Evolutionary conservation across 257 asterid genomes (phyloP).

Genomic region (Thymus quinquecostatus): DNA sequence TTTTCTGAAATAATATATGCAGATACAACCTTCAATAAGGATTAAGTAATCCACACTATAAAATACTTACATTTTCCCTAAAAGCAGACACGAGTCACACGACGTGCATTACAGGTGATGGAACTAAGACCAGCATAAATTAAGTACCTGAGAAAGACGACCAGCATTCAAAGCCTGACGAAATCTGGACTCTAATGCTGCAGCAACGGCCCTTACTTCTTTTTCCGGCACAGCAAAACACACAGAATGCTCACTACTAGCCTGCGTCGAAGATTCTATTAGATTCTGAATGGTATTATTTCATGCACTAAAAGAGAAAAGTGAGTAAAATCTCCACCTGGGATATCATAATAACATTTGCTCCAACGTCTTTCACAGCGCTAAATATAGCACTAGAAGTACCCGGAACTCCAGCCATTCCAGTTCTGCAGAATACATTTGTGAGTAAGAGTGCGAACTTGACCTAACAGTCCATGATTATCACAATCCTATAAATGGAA

Average conservation of each 20-base stretch:
- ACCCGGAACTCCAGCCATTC: constrained; percentile 99
- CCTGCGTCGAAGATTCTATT: constrained; percentile 54
- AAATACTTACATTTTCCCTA: background rate
- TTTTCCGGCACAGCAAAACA: constrained; percentile 99
- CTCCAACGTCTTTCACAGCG: constrained; percentile 96
- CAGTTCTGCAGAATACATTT: constrained; percentile 68
- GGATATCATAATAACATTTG: constrained; percentile 96
- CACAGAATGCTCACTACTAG: constrained; percentile 99
- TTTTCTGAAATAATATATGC: background rate
- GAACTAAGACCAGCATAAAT: background rate
- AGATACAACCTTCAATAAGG: background rate
- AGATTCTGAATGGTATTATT: constrained; percentile 17
- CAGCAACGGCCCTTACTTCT: constrained; percentile 89
- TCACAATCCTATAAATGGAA: constrained; percentile 18
- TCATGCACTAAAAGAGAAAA: constrained; percentile 8
- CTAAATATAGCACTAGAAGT: constrained; percentile 90
- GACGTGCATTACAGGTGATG: background rate
- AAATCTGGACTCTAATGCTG: constrained; percentile 82
- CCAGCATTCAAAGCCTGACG: constrained; percentile 94
- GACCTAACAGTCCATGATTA: background rate
- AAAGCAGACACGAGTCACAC: constrained; percentile 15
- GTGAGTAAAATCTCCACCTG: constrained; percentile 58
- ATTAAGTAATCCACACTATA: too few relatives aligned
- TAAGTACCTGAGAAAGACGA: constrained; percentile 91
- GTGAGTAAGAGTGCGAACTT: constrained; percentile 24